A percentile compares a stretch with the other conserved stretches of the same genome.
Evolutionary conservation across 805 yeast species (phyloP).

Genomic region (Candida caryicola): DNA sequence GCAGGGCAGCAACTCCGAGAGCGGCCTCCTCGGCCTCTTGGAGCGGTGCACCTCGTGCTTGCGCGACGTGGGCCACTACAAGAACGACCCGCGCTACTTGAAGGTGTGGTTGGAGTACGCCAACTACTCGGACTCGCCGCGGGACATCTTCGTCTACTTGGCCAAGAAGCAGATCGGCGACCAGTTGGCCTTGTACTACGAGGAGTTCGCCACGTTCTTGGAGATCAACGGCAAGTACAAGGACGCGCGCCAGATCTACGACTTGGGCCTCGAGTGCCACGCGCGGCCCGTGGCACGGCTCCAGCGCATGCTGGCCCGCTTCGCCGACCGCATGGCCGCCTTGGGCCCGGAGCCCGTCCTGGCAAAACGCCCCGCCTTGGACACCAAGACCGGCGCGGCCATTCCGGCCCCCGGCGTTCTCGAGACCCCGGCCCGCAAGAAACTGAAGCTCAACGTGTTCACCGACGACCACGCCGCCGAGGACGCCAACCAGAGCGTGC

Average conservation of each 20-base stretch:
- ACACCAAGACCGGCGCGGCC: conserved; percentile 35
- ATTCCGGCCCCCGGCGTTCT: conserved; percentile 13
- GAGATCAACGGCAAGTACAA: conserved; percentile 46
- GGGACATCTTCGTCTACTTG: conserved; percentile 68
- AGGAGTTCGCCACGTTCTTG: conserved; percentile 65
- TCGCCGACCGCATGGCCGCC: conserved; percentile 34
- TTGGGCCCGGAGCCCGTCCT: conserved; percentile 13
- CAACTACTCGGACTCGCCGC: conserved; percentile 62
- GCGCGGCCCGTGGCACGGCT: conserved; percentile 62
- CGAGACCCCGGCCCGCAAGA: conserved; percentile 11
- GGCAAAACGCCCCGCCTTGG: conserved; percentile 22
- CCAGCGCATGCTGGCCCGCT: conserved; percentile 38
- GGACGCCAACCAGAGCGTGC: conserved; percentile 11
- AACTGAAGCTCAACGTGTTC: conserved; percentile 40
- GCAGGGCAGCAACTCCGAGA: conserved; percentile 57
- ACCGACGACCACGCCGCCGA: conserved; percentile 25
- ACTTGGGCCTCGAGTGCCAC: conserved; percentile 51
- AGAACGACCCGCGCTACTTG: conserved; percentile 79
- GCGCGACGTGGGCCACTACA: conserved; percentile 62
- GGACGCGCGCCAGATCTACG: conserved; percentile 61
- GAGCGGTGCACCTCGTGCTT: conserved; percentile 73
- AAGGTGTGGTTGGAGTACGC: conserved; percentile 80
- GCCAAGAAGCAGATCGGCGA: conserved; percentile 69
- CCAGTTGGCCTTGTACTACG: conserved; percentile 68
- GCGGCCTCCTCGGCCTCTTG: conserved; percentile 61